These are phyloP conservation scores for Microdochium nivale DNA, from an alignment of 2,329 filamentous ascomycete genomes.

Conservation along the genomic window DNA sequence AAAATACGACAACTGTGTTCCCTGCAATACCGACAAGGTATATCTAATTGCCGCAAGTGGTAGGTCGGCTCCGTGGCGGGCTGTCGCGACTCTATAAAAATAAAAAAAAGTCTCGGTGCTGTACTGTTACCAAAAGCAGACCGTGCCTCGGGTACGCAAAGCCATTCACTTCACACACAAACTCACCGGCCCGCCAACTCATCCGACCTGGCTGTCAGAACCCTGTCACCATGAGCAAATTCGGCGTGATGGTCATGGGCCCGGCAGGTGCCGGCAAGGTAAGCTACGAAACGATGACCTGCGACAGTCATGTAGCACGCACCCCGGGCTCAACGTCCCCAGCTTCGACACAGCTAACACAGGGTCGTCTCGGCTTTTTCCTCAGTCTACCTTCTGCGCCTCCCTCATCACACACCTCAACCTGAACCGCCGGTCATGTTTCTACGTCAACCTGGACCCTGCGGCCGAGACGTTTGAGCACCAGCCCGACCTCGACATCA, in stretches of 20 bases:
- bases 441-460: conserved; percentile 97
- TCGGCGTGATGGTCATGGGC: conserved; percentile 90
- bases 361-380: neutral
- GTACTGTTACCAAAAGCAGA: no score
- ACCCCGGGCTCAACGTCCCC: no score
- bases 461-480: conserved; percentile 91
- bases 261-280: conserved; percentile 92
- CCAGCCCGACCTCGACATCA: conserved; percentile 76
- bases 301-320: neutral
- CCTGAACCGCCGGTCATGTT: conserved; percentile 84
- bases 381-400: conserved; percentile 84
- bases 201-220: neutral
- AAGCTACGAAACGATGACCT: conserved; percentile 11
- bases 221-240: conserved; percentile 68
- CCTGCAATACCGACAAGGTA: no score
- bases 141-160: no score
- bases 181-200: no score
- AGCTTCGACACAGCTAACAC: neutral
- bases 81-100: no score
- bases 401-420: conserved; percentile 88
- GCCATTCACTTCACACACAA: no score
- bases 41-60: no score
- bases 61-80: no score
- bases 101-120: no score
- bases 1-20: no score